These are phyloP conservation scores for Exophiala xenobiotica DNA, from an alignment of 2,329 filamentous ascomycete species.

Conservation along the genomic window DNA sequence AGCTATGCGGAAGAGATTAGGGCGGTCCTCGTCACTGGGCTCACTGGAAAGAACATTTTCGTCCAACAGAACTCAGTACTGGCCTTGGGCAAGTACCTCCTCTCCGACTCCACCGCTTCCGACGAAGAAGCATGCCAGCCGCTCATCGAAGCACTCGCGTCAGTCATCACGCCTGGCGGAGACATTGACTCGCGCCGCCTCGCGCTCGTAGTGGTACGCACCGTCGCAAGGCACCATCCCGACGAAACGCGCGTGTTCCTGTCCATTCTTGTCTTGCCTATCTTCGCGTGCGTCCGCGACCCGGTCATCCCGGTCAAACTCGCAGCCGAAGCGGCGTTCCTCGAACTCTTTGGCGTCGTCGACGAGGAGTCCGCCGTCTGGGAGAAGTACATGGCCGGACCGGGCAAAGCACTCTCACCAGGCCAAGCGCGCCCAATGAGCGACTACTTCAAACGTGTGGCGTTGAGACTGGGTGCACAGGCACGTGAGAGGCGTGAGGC, in stretches of 20 bases:
- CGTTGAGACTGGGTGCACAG: conserved; percentile 77
- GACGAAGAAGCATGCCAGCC: conserved; percentile 71
- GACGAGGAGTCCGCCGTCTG: conserved; percentile 84
- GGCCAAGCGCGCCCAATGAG: conserved; percentile 73
- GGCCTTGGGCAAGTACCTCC: conserved; percentile 28
- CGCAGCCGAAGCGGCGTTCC: conserved; percentile 89
- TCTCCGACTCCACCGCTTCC: conserved; percentile 39
- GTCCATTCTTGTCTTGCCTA: conserved; percentile 71
- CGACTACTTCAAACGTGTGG: conserved; percentile 96
- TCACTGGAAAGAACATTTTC: conserved; percentile 74
- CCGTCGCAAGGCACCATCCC: conserved; percentile 73
- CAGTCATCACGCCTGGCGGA: conserved; percentile 72
- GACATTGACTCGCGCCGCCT: conserved; percentile 82
- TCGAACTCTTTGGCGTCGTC: conserved; percentile 85
- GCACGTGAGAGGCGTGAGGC: conserved; percentile 86
- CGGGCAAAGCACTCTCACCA: conserved; percentile 58
- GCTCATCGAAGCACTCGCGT: conserved; percentile 75
- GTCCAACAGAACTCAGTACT: conserved; percentile 54
- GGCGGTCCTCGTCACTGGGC: conserved; percentile 74
- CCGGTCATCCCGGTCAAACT: conserved; percentile 92
- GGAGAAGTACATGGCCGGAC: conserved; percentile 77
- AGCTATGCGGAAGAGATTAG: conserved; percentile 72
- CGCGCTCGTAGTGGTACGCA: conserved; percentile 82
- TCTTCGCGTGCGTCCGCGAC: conserved; percentile 89
- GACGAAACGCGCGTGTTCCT: conserved; percentile 74